These are phyloP conservation scores for Hypoxylon sp. DNA, from an alignment of 2,329 filamentous ascomycete genomes.

Conservation along the genomic window DNA sequence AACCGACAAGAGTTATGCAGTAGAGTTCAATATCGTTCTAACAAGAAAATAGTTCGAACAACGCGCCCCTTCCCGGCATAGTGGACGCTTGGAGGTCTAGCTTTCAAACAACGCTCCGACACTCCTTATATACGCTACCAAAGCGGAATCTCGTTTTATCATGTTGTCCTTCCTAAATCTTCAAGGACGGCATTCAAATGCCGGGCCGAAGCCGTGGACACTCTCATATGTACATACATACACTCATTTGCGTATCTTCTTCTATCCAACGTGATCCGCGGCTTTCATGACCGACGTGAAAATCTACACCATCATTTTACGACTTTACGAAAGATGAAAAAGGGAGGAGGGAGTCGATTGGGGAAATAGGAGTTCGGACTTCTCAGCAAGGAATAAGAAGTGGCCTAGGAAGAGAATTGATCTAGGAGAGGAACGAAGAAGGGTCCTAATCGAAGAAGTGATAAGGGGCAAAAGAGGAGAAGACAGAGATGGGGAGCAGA, in stretches of 20 bases:
- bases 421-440: neutral
- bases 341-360: neutral
- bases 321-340: slow-evolving; percentile 28
- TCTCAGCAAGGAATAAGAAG: neutral
- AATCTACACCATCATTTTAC: slow-evolving; percentile 32
- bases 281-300: slow-evolving; percentile 27
- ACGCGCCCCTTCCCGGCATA: slow-evolving; percentile 9
- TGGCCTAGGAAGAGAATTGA: neutral
- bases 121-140: slow-evolving; percentile 27
- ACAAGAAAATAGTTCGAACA: slow-evolving; percentile 15
- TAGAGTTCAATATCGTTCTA: slow-evolving; percentile 16
- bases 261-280: slow-evolving; percentile 14
- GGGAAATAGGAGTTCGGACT: neutral
- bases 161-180: slow-evolving; percentile 22
- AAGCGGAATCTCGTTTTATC: slow-evolving; percentile 30
- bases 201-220: slow-evolving; percentile 6
- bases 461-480: neutral
- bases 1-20: slow-evolving; percentile 15
- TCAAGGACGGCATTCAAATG: slow-evolving; percentile 5
- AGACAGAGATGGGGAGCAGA: neutral
- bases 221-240: slow-evolving; percentile 39
- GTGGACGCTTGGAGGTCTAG: slow-evolving; percentile 24
- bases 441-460: neutral
- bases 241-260: slow-evolving; percentile 37
- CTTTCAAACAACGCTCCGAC: slow-evolving; percentile 24